A percentile compares a stretch with the other conserved stretches of the same genome.
These are phyloP conservation scores for Saccharomycopsis hybrid DNA, from an alignment of 1,139 yeast genomes.

Conservation along the genomic window DNA sequence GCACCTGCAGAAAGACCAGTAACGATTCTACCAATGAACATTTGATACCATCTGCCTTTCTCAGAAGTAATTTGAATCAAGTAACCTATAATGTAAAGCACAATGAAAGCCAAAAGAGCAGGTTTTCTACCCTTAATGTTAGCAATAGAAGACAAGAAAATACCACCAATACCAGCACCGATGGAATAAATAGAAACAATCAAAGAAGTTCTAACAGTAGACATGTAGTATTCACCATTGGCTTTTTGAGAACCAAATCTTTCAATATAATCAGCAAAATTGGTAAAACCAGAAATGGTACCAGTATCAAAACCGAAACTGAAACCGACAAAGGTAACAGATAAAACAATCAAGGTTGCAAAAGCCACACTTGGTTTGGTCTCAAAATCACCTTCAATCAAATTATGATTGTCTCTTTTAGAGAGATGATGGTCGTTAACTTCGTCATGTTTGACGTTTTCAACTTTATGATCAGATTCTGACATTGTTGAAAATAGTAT, in stretches of 20 bases:
- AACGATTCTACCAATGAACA: slow-evolving; percentile 56
- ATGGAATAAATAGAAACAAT: slow-evolving; percentile 63
- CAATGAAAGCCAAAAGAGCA: slow-evolving; percentile 48
- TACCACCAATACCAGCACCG: slow-evolving; percentile 69
- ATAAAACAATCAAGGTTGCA: slow-evolving; percentile 33
- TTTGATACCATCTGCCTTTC: slow-evolving; percentile 44
- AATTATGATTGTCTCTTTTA: background rate
- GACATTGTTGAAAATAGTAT: background rate
- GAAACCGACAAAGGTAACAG: slow-evolving; percentile 62
- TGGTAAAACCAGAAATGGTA: slow-evolving; percentile 71
- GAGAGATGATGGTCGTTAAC: background rate
- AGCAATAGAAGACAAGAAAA: slow-evolving; percentile 47
- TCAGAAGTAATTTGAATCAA: slow-evolving; percentile 57
- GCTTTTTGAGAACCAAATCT: slow-evolving; percentile 40
- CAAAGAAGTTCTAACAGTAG: slow-evolving; percentile 54
- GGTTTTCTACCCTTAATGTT: slow-evolving; percentile 59
- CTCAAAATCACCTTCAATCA: background rate
- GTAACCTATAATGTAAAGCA: slow-evolving; percentile 57
- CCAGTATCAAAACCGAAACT: slow-evolving; percentile 77
- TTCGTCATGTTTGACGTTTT: background rate
- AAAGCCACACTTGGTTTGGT: slow-evolving; percentile 6
- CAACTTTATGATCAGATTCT: background rate
- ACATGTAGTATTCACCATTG: slow-evolving; percentile 35
- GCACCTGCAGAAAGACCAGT: slow-evolving; percentile 66
- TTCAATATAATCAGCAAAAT: slow-evolving; percentile 55